These are phyloP conservation scores for Ophiostoma ulmi DNA, from an alignment of 2,329 filamentous ascomycete genomes.

Conservation along the genomic window DNA sequence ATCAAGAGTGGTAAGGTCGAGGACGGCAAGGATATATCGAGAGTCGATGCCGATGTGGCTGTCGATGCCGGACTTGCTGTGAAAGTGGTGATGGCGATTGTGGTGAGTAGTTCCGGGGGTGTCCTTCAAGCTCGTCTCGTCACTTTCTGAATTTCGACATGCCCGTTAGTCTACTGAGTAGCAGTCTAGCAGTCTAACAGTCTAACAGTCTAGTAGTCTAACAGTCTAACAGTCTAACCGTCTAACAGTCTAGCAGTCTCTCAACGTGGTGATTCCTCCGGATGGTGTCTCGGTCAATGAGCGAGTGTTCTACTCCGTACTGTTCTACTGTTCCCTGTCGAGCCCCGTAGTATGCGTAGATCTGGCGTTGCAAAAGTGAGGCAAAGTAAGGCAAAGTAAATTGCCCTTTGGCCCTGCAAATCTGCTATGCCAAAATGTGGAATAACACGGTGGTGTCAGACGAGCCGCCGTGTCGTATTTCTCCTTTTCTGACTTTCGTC, in stretches of 20 bases:
- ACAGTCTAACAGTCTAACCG: neutral
- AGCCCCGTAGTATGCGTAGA: conserved; percentile 13
- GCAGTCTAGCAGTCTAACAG: neutral
- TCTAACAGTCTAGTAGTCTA: too few relatives aligned
- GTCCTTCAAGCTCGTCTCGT: neutral
- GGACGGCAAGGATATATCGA: neutral
- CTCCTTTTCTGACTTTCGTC: neutral
- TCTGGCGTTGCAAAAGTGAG: conserved; percentile 15
- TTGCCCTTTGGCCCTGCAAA: conserved; percentile 8
- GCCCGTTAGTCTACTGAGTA: neutral
- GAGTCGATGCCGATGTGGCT: neutral
- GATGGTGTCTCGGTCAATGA: neutral
- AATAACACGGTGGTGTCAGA: conserved; percentile 8
- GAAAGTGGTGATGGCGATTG: neutral
- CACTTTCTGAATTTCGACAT: neutral
- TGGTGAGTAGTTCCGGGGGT: neutral
- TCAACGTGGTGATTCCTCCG: neutral
- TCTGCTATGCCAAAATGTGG: neutral
- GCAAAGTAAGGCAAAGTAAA: conserved; percentile 5
- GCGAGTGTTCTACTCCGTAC: neutral
- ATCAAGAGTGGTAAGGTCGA: neutral
- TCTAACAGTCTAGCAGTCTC: neutral
- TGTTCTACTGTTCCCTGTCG: conserved; percentile 5
- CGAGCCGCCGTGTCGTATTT: conserved; percentile 11
- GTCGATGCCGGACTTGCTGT: conserved; percentile 4